These are phyloP conservation scores for Colletotrichum trifolii DNA, from an alignment of 2,329 filamentous ascomycete species.

Conservation along the genomic window DNA sequence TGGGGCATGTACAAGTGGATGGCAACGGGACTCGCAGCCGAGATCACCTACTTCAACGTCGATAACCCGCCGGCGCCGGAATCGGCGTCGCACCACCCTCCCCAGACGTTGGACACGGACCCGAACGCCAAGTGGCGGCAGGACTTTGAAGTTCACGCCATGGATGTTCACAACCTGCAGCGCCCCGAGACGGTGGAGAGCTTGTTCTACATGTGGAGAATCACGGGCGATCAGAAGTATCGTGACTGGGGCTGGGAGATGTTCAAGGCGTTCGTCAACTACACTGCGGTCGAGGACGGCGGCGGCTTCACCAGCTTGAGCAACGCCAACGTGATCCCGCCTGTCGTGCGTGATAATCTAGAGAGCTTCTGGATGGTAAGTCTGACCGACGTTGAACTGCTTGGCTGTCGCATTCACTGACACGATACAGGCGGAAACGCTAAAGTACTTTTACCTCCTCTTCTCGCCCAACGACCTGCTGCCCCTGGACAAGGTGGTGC, in stretches of 20 bases:
- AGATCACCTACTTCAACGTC: slow-evolving; percentile 92
- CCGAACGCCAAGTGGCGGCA: slow-evolving; percentile 74
- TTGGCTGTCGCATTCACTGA: slow-evolving; percentile 6
- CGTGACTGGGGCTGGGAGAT: slow-evolving; percentile 99
- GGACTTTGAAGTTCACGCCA: slow-evolving; percentile 82
- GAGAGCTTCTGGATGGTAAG: slow-evolving; percentile 97
- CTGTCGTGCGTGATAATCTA: slow-evolving; percentile 86
- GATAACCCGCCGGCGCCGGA: slow-evolving; percentile 74
- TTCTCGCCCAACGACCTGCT: slow-evolving; percentile 88
- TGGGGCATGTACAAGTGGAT: slow-evolving; percentile 97
- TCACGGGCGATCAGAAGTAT: slow-evolving; percentile 90
- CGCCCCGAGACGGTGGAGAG: slow-evolving; percentile 97
- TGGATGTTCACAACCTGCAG: slow-evolving; percentile 93
- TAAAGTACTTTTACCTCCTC: slow-evolving; percentile 97
- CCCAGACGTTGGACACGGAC: slow-evolving; percentile 61
- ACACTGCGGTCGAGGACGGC: slow-evolving; percentile 82
- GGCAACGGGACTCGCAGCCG: slow-evolving; percentile 88
- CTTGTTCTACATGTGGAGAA: slow-evolving; percentile 98
- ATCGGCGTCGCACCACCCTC: slow-evolving; percentile 61
- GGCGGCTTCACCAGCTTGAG: slow-evolving; percentile 85
- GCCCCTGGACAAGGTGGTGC: slow-evolving; percentile 86
- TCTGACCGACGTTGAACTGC: slow-evolving; percentile 32
- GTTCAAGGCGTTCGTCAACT: slow-evolving; percentile 90
- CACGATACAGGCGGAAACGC: slow-evolving; percentile 81
- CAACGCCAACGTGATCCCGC: slow-evolving; percentile 79